Evolutionary conservation across 345 rosid species (phyloP).

Genomic region (Cardamine occulta): DNA sequence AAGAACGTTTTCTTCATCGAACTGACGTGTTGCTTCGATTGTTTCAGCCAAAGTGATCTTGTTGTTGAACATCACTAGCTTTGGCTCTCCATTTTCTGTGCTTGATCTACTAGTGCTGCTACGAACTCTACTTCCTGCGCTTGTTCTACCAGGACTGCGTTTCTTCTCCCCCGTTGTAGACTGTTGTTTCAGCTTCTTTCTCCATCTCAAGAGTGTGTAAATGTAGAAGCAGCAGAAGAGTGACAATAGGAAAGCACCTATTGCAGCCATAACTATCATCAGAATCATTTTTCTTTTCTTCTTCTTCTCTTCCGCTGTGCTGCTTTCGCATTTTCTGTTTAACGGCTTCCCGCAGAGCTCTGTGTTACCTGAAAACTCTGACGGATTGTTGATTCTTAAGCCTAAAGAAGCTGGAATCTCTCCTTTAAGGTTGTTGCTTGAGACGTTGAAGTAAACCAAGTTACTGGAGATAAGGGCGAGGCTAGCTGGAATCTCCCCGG

Average conservation of each 20-base stretch:
- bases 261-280: conserved; percentile 58
- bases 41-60: conserved; percentile 89
- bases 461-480: conserved; percentile 48
- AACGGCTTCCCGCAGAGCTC: conserved; percentile 80
- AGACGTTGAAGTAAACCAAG: conserved; percentile 72
- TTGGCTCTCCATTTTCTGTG: conserved; percentile 83
- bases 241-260: conserved; percentile 63
- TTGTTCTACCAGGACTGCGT: conserved; percentile 80
- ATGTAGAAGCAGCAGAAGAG: conserved; percentile 86
- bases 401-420: conserved; percentile 67
- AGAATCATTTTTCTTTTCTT: conserved; percentile 64
- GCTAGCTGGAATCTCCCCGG: conserved; percentile 69
- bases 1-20: conserved; percentile 92
- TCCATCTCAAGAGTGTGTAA: conserved; percentile 84
- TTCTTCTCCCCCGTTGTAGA: conserved; percentile 81
- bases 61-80: conserved; percentile 92
- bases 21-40: conserved; percentile 81
- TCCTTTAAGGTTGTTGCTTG: conserved; percentile 71
- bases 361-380: conserved; percentile 59
- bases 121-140: conserved; percentile 81
- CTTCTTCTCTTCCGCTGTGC: conserved; percentile 44
- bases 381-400: conserved; percentile 61
- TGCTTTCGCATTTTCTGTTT: conserved; percentile 50
- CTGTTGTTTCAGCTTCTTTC: conserved; percentile 66
- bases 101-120: conserved; percentile 64